phyloP scores from a whole-genome alignment of 495 filamentous ascomycete genomes.

The Aspergillus sclerotioniger region DNA sequence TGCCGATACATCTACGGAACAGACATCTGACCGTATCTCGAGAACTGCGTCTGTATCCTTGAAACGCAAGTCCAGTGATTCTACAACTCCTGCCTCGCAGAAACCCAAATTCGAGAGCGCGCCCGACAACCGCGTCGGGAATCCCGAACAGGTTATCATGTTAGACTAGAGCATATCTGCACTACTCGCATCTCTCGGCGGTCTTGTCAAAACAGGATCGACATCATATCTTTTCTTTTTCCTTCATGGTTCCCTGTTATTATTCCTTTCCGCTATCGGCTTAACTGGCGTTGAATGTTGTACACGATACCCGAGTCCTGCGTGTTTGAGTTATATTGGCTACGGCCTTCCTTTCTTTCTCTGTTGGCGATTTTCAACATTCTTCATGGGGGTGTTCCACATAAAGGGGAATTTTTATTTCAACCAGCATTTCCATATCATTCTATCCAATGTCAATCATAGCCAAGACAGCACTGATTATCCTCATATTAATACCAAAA shows the following conservation, averaged over 20 bases:
- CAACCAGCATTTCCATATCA: too few species aligned
- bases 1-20: conserved; percentile 17
- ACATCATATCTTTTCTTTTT: neutral
- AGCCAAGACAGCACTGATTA: too few species aligned
- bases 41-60: neutral
- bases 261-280: neutral
- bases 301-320: conserved; percentile 16
- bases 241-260: neutral
- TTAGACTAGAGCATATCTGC: conserved; percentile 26
- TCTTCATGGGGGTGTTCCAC: neutral
- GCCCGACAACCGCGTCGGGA: neutral
- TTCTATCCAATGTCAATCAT: too few species aligned
- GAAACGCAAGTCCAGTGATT: conserved; percentile 13
- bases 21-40: neutral
- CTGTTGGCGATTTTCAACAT: neutral
- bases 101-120: conserved; percentile 17
- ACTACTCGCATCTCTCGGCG: neutral
- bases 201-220: neutral
- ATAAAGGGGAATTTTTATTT: too few species aligned
- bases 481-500: neutral
- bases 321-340: neutral
- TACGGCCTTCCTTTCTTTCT: conserved; percentile 3
- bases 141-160: conserved; percentile 26
- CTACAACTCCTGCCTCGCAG: conserved; percentile 2
- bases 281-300: conserved; percentile 8